Base-by-base conservation (phyloP, 2,329 filamentous ascomycete species). In the Neopestalotiopsis rosae region DNA sequence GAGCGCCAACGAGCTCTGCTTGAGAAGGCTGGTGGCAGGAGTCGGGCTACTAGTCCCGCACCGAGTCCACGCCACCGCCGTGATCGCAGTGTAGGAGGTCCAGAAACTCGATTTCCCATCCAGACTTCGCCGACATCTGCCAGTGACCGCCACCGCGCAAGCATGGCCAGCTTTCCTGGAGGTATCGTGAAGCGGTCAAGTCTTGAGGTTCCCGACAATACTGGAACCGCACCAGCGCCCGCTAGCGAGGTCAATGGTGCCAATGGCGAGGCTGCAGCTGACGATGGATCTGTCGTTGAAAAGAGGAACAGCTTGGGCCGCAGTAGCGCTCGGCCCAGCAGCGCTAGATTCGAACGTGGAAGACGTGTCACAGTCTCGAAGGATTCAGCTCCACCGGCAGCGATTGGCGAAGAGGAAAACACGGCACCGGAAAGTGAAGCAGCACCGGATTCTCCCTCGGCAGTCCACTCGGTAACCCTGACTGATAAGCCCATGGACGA, bases 1-100 rank as follows among this genome's bases (percentile, higher is more conserved):
- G 96, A 97, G 79, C 91, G 96, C 66, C 93, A 94, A 79, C 91
- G 94, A 71, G 94, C 94, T 65, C 88, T 95, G 71, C 90, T 96
- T 61, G 89, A 90, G 72, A 90, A 90, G 77, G 86, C 84, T 68
- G 88, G 87, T 42, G 86, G 86, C 20, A 89, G 94, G 66, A 91
- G 90, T 77, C 90, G 94, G 64, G 93, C 90, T 38, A 91, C 89
- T 30, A 94, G 92, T 71, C 94, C 94, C 7, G 90, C 87, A 5
- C 90, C 90, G 32, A 85, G 88, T 71, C 83, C 88, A 59, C 80
- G 77, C 52, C 93, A 97, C 78, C 88, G 94, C 68, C 91, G 95
- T 72, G 95, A 98, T 76, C 90, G 93, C 74, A 97, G 93, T 78
- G 91, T 89, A 57, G 88, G 89, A 71, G 89, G 89, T 5, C 88